These are phyloP conservation scores for Claviceps cyperi DNA, from an alignment of 2,329 filamentous ascomycete genomes.

Conservation along the genomic window DNA sequence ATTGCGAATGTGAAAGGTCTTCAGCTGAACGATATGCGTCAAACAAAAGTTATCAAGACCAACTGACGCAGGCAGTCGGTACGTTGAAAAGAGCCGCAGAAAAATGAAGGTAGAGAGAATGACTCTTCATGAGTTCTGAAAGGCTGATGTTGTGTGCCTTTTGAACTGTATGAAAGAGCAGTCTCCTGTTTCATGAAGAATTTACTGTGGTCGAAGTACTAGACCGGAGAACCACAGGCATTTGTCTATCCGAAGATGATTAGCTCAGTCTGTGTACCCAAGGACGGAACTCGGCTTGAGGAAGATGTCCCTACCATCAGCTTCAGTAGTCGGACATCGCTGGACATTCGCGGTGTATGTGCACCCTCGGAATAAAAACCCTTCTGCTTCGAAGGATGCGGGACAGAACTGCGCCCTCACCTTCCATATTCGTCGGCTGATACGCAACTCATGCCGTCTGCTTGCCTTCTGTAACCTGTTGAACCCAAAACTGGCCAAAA, in stretches of 20 bases:
- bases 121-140: not conserved
- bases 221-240: not conserved
- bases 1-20: not conserved
- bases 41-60: not conserved
- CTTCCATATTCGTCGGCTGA: not conserved
- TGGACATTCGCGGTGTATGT: conserved; percentile 3
- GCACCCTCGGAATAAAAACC: not conserved
- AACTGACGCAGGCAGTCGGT: not conserved
- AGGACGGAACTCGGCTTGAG: not conserved
- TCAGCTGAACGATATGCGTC: not conserved
- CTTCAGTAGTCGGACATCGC: not conserved
- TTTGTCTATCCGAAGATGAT: not conserved
- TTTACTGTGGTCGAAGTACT: not conserved
- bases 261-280: not conserved
- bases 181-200: not conserved
- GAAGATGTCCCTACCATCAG: not conserved
- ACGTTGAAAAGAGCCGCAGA: not conserved
- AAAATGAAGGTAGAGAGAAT: not conserved
- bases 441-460: conserved; percentile 1
- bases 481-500: conserved; percentile 3
- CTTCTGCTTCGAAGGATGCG: not conserved
- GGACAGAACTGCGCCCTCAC: conserved; percentile 1
- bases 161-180: not conserved
- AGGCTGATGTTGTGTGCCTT: not conserved
- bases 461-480: conserved; percentile 6